Percentiles rank a stretch among this genome's conserved stretches.
These are phyloP conservation scores for Thyridium curvatum DNA, from an alignment of 2,329 filamentous ascomycete genomes.

Conservation along the genomic window DNA sequence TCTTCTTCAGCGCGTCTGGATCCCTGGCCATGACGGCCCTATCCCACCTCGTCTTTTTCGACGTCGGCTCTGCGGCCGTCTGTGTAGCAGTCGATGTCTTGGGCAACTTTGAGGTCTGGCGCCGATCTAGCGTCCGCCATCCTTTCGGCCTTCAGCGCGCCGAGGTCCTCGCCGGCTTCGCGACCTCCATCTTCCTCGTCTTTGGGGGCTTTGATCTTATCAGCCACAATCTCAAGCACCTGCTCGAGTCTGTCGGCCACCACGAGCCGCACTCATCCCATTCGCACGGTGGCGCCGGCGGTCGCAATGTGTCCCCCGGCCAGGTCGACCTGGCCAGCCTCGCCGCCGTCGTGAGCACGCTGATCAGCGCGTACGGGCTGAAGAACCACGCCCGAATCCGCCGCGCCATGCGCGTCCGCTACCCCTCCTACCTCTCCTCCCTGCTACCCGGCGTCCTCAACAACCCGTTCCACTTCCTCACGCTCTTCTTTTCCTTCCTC, in stretches of 20 bases:
- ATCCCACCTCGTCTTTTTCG: constrained; percentile 90
- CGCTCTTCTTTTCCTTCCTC: constrained; percentile 75
- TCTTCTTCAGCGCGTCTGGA: constrained; percentile 79
- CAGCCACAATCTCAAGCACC: constrained; percentile 87
- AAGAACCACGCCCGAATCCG: constrained; percentile 90
- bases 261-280: constrained; percentile 53
- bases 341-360: constrained; percentile 73
- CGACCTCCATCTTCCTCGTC: constrained; percentile 91
- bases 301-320: constrained; percentile 56
- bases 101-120: constrained; percentile 97
- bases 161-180: constrained; percentile 91
- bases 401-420: constrained; percentile 72
- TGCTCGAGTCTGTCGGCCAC: constrained; percentile 67
- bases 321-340: constrained; percentile 76
- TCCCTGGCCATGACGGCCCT: constrained; percentile 88
- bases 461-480: constrained; percentile 93
- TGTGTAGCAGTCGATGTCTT: constrained; percentile 91
- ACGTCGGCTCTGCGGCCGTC: constrained; percentile 84
- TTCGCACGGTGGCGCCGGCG: constrained; percentile 14
- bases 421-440: constrained; percentile 62
- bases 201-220: constrained; percentile 97
- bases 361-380: constrained; percentile 80
- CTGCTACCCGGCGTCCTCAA: constrained; percentile 74
- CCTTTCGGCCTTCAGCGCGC: constrained; percentile 89
- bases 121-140: constrained; percentile 83